Evolutionary conservation across 805 yeast genomes (phyloP).

Genomic region (Wickerhamia fluorescens): DNA sequence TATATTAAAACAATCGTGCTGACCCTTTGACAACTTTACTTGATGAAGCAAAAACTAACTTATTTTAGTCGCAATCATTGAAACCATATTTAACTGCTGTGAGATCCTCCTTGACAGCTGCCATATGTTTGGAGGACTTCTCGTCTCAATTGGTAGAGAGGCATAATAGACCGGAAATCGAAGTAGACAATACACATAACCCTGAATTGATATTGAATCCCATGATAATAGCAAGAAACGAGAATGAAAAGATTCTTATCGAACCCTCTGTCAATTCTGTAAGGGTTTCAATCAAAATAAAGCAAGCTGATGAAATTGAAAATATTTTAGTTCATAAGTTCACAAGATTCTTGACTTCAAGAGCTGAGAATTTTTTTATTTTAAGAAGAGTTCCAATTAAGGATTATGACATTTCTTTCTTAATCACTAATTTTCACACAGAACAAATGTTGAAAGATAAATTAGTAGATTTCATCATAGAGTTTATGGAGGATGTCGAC

Average conservation of each 20-base stretch:
- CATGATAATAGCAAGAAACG: slow-evolving; percentile 86
- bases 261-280: slow-evolving; percentile 93
- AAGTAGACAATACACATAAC: slow-evolving; percentile 63
- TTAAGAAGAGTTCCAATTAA: slow-evolving; percentile 85
- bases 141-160: slow-evolving; percentile 94
- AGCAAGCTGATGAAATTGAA: slow-evolving; percentile 97
- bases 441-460: slow-evolving; percentile 94
- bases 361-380: slow-evolving; percentile 92
- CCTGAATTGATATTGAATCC: slow-evolving; percentile 84
- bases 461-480: slow-evolving; percentile 92
- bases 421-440: slow-evolving; percentile 90
- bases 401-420: slow-evolving; percentile 89
- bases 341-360: slow-evolving; percentile 84
- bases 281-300: slow-evolving; percentile 84
- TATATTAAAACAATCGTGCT: too few species aligned
- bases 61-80: slow-evolving; percentile 81
- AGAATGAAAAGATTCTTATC: slow-evolving; percentile 83
- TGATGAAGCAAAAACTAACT: too few species aligned
- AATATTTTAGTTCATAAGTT: slow-evolving; percentile 90
- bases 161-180: slow-evolving; percentile 96
- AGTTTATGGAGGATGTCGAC: slow-evolving; percentile 98
- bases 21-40: too few species aligned
- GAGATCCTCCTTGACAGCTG: slow-evolving; percentile 87
- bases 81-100: slow-evolving; percentile 94
- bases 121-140: slow-evolving; percentile 86